Evolutionary conservation across 2,329 filamentous ascomycete genomes (phyloP), one percentile per base, ranked within the genome.

Genomic region (Beauveria varroae): DNA sequence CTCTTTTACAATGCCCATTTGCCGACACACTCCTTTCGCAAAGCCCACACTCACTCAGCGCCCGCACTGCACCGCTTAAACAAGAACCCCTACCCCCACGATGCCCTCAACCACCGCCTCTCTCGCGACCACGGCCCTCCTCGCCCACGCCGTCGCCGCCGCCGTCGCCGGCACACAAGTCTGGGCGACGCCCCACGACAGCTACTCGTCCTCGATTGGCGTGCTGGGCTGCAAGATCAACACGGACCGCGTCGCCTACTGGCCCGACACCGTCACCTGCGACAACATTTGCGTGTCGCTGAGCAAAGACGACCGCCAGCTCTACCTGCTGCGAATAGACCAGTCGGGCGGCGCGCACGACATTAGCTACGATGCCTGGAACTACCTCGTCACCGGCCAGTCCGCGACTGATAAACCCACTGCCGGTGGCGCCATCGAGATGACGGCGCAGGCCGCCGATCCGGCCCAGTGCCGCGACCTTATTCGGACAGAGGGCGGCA

Each of bases 161-260:
- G 61, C 57, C 43, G 28, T n/a, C 47, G 62, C 63, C 30, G 62
- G 60, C 43, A 61, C 52, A 24, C 62, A 60, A 41, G 64, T 65
- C 41, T 68, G 57, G 63, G 72, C 71, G 26, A 82, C 80, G 7
- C 79, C 79, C 8, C 80, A 82, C 68, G 76, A 77, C 63, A 73
- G 72, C 63, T 81, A 75, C 69, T 79, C 76, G 1, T 80, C 77
- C 1, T 80, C 78, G 0, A 69, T 80, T 49, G 79, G 79, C 51
- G 79, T 81, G 2, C 72, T 81, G 12, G 79, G 79, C 51, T 82
- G 80, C 75, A 78, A 81, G 65, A 73, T 82, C 68, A 69, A 82
- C 69, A 80, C 77, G 41, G 77, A 82, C 69, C 78, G 79, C 52
- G 74, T 82, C 59, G 79, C 79, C 41, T 82, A 82, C 72, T 82